Conservation (phyloP, 768 basidiomycete species). For the Tylopilus sp. region DNA sequence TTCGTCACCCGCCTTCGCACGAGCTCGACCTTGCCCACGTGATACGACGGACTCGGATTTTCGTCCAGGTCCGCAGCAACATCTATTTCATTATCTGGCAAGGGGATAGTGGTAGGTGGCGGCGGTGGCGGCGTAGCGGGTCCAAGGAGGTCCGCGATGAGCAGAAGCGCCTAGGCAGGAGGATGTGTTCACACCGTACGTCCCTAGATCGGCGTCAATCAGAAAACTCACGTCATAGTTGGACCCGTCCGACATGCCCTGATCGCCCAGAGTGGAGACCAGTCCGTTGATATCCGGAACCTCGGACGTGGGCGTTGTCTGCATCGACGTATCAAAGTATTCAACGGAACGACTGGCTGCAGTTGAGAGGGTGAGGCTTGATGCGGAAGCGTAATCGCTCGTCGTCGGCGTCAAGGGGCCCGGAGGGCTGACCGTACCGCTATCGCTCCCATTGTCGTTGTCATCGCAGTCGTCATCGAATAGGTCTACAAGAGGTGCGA, state of each 20-base stretch:
- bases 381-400: conserved; percentile 25
- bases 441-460: conserved; percentile 27
- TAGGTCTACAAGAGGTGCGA: conserved; percentile 22
- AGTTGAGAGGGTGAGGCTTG: conserved; percentile 27
- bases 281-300: conserved; percentile 65
- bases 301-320: conserved; percentile 29
- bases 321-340: conserved; percentile 26
- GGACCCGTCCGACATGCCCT: conserved; percentile 41
- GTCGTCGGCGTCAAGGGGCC: conserved; percentile 32
- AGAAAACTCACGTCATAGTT: conserved; percentile 62
- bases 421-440: conserved; percentile 31
- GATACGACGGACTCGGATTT: conserved; percentile 11
- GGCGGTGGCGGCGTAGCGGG: conserved; percentile 36
- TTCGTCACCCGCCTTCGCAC: conserved; percentile 54
- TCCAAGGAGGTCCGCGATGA: conserved; percentile 61
- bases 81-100: conserved; percentile 8
- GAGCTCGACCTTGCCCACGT: conserved; percentile 50
- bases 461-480: conserved; percentile 19
- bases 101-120: not conserved
- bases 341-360: conserved; percentile 23
- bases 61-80: not conserved
- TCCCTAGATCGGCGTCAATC: conserved; percentile 20
- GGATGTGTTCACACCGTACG: conserved; percentile 20
- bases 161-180: conserved; percentile 49
- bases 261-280: conserved; percentile 51